Conservation (phyloP, 192 early-diverging fungal species). For the Coemansia reversa region DNA sequence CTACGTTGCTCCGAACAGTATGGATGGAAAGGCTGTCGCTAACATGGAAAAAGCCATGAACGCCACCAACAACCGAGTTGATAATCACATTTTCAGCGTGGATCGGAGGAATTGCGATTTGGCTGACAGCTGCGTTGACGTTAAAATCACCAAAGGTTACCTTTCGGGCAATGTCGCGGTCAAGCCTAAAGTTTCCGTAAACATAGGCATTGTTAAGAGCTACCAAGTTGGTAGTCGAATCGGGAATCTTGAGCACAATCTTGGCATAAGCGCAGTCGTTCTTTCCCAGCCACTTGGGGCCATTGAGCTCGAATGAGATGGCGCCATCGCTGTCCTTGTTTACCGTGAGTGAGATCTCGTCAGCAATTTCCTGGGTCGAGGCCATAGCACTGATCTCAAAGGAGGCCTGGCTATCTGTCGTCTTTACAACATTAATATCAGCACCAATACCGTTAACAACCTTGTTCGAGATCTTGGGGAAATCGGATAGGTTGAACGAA, state of each 20-base stretch:
- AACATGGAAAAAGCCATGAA: conserved; percentile 38
- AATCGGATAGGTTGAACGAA: conserved; percentile 32
- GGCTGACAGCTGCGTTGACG: conserved; percentile 35
- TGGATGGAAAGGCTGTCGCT: conserved; percentile 25
- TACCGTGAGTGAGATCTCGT: conserved; percentile 34
- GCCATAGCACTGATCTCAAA: conserved; percentile 34
- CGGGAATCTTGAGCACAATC: conserved; percentile 37
- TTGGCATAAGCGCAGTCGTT: conserved; percentile 45
- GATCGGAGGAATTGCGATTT: conserved; percentile 33
- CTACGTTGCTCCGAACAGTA: conserved; percentile 39
- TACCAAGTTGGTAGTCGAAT: conserved; percentile 20
- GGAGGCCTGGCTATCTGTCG: conserved; percentile 28
- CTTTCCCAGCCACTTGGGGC: conserved; percentile 43
- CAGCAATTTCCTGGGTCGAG: conserved; percentile 40
- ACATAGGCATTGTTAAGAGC: conserved; percentile 35
- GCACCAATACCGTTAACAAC: conserved; percentile 44
- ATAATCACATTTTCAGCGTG: conserved; percentile 26
- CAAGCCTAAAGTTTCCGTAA: conserved; percentile 44
- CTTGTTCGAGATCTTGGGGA: conserved; percentile 32
- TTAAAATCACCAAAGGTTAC: conserved; percentile 45
- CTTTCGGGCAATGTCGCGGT: conserved; percentile 28
- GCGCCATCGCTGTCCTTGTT: conserved; percentile 30
- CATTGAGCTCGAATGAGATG: conserved; percentile 36
- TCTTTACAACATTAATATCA: conserved; percentile 32
- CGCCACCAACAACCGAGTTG: conserved; percentile 39